phyloP scores from a whole-genome alignment of 129 eudicot genomes.

The Flaveria ramosissima region DNA sequence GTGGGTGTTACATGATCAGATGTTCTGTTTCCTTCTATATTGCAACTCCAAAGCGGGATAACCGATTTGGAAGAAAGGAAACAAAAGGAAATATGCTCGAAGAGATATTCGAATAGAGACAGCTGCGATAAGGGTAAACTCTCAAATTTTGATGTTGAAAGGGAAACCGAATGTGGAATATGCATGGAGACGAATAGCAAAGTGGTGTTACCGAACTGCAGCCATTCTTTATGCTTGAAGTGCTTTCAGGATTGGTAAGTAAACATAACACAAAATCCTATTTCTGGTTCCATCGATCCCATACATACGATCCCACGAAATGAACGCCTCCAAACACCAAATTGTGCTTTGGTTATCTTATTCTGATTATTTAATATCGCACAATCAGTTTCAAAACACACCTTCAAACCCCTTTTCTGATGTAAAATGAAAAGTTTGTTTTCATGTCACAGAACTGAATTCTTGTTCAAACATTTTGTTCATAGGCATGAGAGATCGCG shows the following conservation, averaged over 20 bases:
- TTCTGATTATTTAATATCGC: neutral
- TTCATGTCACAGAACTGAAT: neutral
- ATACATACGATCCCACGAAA: neutral
- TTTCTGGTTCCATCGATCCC: no score
- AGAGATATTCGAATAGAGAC: conserved; percentile 52
- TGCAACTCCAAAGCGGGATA: conserved; percentile 85
- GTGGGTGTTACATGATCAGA: conserved; percentile 44
- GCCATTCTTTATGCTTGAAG: conserved; percentile 69
- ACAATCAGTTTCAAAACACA: neutral
- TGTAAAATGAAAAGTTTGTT: neutral
- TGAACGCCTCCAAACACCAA: neutral
- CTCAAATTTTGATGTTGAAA: conserved; percentile 56
- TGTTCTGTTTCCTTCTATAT: conserved; percentile 69
- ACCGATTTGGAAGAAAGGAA: conserved; percentile 76
- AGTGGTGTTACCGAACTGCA: conserved; percentile 68
- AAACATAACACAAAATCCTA: neutral
- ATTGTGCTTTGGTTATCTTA: neutral
- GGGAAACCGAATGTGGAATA: conserved; percentile 85
- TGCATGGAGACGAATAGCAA: conserved; percentile 69
- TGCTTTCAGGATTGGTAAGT: conserved; percentile 77
- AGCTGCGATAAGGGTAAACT: conserved; percentile 36
- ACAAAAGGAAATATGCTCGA: conserved; percentile 59
- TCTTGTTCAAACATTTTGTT: neutral
- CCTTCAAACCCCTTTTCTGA: neutral
- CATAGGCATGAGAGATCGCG: conserved; percentile 64